Base-by-base conservation (phyloP, 1,284 basidiomycete species). In the Sporisorium iseilematis-ciliati region DNA sequence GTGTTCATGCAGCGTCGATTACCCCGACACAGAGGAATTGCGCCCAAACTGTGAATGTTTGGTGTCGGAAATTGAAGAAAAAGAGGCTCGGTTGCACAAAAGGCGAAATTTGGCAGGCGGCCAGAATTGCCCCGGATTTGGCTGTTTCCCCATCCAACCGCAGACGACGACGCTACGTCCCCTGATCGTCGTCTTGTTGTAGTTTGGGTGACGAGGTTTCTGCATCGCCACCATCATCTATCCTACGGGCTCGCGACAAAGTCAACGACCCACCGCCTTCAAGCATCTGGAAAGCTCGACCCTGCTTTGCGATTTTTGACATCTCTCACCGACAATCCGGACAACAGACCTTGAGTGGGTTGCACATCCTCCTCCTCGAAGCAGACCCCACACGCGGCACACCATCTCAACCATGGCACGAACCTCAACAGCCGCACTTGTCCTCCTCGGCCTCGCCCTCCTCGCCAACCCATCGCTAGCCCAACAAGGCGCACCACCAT, bases 101-200 rank as follows among this genome's bases (percentile, higher is more conserved):
- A 11, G 11, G 29, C 7, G 16, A 12, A 16, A 20, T 25, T 12
- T 18, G 10, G 46, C 45, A 12, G 46, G 29, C 8, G 29, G 31
- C 14, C 42, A 8, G 56, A 48, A 57, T 57, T 61, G 51, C 58
- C 58, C 58, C 58, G 58, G 58, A 61, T 61, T 54, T 40, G 51
- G 57, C 41, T 26, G 41, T 52, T 52, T 53, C 58, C 41, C 51
- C 58, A 48, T 29, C 8, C n/a, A n/a, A n/a, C 8, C 29, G 8
- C 29, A 29, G 29, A 29, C 29, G 29, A 29, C 29, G 5, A 29
- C 4, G 29, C 8, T n/a, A n/a, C n/a, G n/a, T 60, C 49, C 42
- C 10, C 16, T 43, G 40, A 29, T 31, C 33, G 40, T 21, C 40
- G 14, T 18, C 18, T 3, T 41, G 4, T 21, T 26, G 35, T 12